phyloP scores from a whole-genome alignment of 805 yeast genomes.

The Starmerella powellii region DNA sequence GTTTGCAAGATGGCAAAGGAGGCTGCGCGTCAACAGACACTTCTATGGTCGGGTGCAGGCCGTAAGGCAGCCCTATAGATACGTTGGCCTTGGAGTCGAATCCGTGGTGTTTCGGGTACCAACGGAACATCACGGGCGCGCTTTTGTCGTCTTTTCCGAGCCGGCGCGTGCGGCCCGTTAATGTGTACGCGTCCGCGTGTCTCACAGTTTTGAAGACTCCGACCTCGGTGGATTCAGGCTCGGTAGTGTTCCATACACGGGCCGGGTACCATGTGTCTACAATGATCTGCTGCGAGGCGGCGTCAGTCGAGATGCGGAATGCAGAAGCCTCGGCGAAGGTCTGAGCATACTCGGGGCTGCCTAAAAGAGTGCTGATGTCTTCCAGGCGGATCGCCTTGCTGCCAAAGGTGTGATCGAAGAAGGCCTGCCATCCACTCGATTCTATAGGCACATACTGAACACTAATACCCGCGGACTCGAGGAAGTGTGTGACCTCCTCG shows the following conservation, averaged over 20 bases:
- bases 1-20: constrained; percentile 31
- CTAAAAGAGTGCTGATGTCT: too few species aligned
- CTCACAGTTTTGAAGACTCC: constrained; percentile 16
- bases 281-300: constrained; percentile 15
- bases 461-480: neutral
- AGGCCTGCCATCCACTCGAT: neutral
- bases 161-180: constrained; percentile 15
- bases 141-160: constrained; percentile 9
- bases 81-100: neutral
- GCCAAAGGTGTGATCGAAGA: neutral
- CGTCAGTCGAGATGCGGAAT: constrained; percentile 4
- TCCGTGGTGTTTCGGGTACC: constrained; percentile 14
- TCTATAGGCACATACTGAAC: neutral
- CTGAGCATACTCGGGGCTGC: too few species aligned
- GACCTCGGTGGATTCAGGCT: constrained; percentile 13
- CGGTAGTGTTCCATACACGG: constrained; percentile 9
- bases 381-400: too few species aligned
- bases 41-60: constrained; percentile 22
- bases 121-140: constrained; percentile 19
- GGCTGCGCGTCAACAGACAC: constrained; percentile 5
- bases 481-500: neutral
- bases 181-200: constrained; percentile 3
- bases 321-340: constrained; percentile 6
- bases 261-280: constrained; percentile 22
- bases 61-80: constrained; percentile 18